A percentile compares a stretch with the other conserved stretches of the same genome.
These are phyloP conservation scores for Penicillium pancosmium DNA, from an alignment of 495 filamentous ascomycete genomes.

Conservation along the genomic window DNA sequence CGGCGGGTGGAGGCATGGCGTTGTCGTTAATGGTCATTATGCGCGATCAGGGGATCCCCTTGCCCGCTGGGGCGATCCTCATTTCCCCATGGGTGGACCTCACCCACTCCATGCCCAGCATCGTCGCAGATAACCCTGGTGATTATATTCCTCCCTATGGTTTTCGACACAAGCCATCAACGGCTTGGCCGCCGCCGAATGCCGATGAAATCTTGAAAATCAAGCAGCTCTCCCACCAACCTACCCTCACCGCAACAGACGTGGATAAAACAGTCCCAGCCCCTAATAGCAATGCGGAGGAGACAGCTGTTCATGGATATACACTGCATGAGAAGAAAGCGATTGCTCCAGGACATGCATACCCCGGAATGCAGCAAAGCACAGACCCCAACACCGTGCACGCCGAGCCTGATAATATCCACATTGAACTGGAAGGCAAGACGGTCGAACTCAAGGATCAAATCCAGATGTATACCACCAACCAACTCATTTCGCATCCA, in stretches of 20 bases:
- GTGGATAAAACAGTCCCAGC: constrained; percentile 16
- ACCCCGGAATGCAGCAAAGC: constrained; percentile 39
- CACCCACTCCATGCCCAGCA: constrained; percentile 91
- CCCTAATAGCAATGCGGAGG: constrained; percentile 26
- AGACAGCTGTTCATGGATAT: constrained; percentile 47
- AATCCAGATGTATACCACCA: constrained; percentile 93
- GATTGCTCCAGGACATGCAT: constrained; percentile 27
- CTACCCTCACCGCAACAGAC: constrained; percentile 35
- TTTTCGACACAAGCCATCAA: constrained; percentile 81
- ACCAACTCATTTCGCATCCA: constrained; percentile 82
- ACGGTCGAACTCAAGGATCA: constrained; percentile 82
- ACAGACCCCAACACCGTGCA: constrained; percentile 27
- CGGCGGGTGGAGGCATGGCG: constrained; percentile 87
- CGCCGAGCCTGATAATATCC: constrained; percentile 42
- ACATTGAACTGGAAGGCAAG: constrained; percentile 71
- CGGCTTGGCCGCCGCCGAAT: constrained; percentile 89
- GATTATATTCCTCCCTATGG: constrained; percentile 90
- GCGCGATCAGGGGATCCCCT: constrained; percentile 75
- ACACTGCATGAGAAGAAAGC: constrained; percentile 34
- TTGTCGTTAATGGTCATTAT: constrained; percentile 77
- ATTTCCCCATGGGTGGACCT: constrained; percentile 94
- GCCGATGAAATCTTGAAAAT: constrained; percentile 63
- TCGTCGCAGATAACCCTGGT: constrained; percentile 67
- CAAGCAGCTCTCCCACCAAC: constrained; percentile 37
- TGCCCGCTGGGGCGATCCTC: constrained; percentile 87